phyloP scores from a whole-genome alignment of 257 asterid species.

The Solanum phureja region DNA sequence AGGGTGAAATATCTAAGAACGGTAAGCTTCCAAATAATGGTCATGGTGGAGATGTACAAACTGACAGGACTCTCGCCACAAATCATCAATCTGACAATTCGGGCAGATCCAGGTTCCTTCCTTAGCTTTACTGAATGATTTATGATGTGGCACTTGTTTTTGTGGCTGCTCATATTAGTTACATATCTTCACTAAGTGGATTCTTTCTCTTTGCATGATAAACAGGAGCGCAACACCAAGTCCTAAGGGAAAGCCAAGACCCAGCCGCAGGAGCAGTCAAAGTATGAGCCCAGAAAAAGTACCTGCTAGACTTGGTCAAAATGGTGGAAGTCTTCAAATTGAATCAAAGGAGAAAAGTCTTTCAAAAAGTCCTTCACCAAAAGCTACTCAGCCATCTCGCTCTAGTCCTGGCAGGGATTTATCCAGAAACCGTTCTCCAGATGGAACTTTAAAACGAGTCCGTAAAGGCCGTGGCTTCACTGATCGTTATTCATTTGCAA shows the following conservation, averaged over 20 bases:
- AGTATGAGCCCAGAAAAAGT: slow-evolving; percentile 37
- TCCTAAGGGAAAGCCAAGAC: slow-evolving; percentile 29
- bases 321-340: slow-evolving; percentile 11
- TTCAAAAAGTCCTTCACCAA: slow-evolving; percentile 35
- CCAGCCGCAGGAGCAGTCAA: slow-evolving; percentile 20
- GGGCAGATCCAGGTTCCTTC: slow-evolving; percentile 52
- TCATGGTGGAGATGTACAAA: slow-evolving; percentile 16
- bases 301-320: slow-evolving; percentile 17
- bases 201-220: slow-evolving; percentile 1
- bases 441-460: slow-evolving; percentile 70
- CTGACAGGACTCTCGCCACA: slow-evolving; percentile 16
- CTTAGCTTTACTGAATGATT: not conserved
- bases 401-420: slow-evolving; percentile 34
- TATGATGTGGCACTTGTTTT: not conserved
- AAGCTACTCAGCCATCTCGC: slow-evolving; percentile 13
- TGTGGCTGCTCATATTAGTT: not conserved
- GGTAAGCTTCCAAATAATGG: slow-evolving; percentile 34
- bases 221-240: slow-evolving; percentile 46
- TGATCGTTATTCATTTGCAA: slow-evolving; percentile 61
- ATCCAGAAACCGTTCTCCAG: slow-evolving; percentile 57
- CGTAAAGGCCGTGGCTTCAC: slow-evolving; percentile 99
- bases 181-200: not conserved
- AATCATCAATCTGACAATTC: slow-evolving; percentile 19
- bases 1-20: slow-evolving; percentile 49
- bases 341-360: slow-evolving; percentile 22